phyloP scores from a whole-genome alignment of 1,284 basidiomycete species.

The Testicularia cyperi region DNA sequence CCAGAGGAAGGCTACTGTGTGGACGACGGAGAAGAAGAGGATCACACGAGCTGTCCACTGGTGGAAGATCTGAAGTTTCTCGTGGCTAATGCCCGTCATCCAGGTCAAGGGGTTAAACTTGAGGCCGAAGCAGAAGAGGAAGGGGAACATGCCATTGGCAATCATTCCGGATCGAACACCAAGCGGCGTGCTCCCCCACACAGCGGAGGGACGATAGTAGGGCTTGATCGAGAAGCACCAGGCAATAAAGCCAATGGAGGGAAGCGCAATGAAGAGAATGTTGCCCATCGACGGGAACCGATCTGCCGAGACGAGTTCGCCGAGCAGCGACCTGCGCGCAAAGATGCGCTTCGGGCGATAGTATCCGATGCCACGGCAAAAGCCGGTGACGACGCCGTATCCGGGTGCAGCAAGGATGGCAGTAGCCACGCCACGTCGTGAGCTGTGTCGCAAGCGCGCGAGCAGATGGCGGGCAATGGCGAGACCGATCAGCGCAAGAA shows the following conservation, averaged over 20 bases:
- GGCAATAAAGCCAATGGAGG: constrained; percentile 14
- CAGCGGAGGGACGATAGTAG: constrained; percentile 39
- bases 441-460: constrained; percentile 8
- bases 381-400: constrained; percentile 7
- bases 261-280: constrained; percentile 11
- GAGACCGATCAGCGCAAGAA: constrained; percentile 16
- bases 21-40: constrained; percentile 49
- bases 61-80: constrained; percentile 55
- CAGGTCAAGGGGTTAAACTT: constrained; percentile 56
- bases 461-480: constrained; percentile 16
- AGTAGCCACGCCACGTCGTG: constrained; percentile 1
- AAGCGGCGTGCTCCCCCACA: constrained; percentile 45
- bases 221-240: constrained; percentile 47
- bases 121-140: constrained; percentile 39
- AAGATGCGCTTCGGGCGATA: constrained; percentile 26
- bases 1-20: constrained; percentile 51
- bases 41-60: constrained; percentile 50
- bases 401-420: constrained; percentile 12
- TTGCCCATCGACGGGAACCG: constrained; percentile 32
- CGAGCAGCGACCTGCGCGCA: constrained; percentile 10
- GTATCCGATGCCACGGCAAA: constrained; percentile 25
- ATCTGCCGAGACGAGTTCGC: constrained; percentile 15
- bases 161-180: constrained; percentile 50
- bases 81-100: constrained; percentile 48
- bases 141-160: constrained; percentile 49